A percentile compares a stretch with the other conserved stretches of the same genome.
Evolutionary conservation across 2,329 filamentous ascomycete genomes (phyloP).

Genomic region (Pseudovirgaria hyperparasitica): DNA sequence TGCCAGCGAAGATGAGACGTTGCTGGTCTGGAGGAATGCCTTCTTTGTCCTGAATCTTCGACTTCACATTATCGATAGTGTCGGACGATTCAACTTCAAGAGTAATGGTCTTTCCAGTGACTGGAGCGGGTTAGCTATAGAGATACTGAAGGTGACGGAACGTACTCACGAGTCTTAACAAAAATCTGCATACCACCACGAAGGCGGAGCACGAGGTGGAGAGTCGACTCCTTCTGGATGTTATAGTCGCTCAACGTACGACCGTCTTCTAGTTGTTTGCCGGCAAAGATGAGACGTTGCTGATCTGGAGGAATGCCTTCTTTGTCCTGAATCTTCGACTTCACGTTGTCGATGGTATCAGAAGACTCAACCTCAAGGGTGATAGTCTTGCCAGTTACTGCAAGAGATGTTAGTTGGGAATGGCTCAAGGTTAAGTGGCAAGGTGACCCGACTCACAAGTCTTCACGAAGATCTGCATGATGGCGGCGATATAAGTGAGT

Average conservation of each 20-base stretch:
- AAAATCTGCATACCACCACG: constrained; percentile 53
- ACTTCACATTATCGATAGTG: constrained; percentile 28
- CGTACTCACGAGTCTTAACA: constrained; percentile 38
- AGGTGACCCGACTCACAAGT: constrained; percentile 54
- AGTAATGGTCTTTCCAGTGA: constrained; percentile 45
- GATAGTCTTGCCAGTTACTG: constrained; percentile 56
- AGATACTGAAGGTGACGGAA: constrained; percentile 13
- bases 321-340: constrained; percentile 96
- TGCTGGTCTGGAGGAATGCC: constrained; percentile 47
- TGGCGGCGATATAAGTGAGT: constrained; percentile 26
- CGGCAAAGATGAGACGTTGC: constrained; percentile 92
- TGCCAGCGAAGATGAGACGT: constrained; percentile 45
- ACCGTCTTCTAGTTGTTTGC: constrained; percentile 93
- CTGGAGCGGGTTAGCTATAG: constrained; percentile 25
- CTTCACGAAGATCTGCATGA: constrained; percentile 98
- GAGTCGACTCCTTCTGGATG: constrained; percentile 72
- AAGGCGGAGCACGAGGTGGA: constrained; percentile 64
- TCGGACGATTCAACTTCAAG: constrained; percentile 27
- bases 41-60: constrained; percentile 45
- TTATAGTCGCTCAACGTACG: constrained; percentile 89
- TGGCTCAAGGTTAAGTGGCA: constrained; percentile 11
- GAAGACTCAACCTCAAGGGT: constrained; percentile 56
- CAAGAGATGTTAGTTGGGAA: constrained; percentile 19
- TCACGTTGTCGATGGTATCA: constrained; percentile 93
- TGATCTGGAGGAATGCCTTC: constrained; percentile 95